Conservation (phyloP, 2,329 filamentous ascomycete species). For the Diaporthe sp. region DNA sequence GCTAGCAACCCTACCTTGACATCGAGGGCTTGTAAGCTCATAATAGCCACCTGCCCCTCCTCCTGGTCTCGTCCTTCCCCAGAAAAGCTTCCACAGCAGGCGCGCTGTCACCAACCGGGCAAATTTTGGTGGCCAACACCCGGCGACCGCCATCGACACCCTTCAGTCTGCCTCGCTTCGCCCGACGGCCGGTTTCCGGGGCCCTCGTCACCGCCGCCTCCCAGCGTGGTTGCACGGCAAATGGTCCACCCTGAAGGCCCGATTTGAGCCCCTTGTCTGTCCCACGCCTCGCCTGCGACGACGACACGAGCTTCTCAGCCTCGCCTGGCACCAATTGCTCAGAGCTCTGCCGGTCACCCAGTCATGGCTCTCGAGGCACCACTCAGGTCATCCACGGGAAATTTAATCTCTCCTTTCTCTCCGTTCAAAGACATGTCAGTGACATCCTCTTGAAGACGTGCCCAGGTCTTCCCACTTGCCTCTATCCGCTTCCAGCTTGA, state of each 20-base stretch:
- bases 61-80: slow-evolving; percentile 26
- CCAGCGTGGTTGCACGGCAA: slow-evolving; percentile 36
- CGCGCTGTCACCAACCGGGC: slow-evolving; percentile 35
- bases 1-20: slow-evolving; percentile 40
- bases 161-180: slow-evolving; percentile 36
- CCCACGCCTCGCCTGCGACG: slow-evolving; percentile 2
- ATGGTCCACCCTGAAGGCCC: slow-evolving; percentile 21
- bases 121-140: slow-evolving; percentile 17
- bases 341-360: slow-evolving; percentile 36
- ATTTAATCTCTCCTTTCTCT: slow-evolving; percentile 67
- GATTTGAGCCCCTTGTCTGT: slow-evolving; percentile 16
- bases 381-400: slow-evolving; percentile 73
- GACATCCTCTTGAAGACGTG: neutral
- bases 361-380: slow-evolving; percentile 74
- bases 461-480: slow-evolving; percentile 59
- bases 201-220: slow-evolving; percentile 28
- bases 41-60: slow-evolving; percentile 42
- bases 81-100: slow-evolving; percentile 24
- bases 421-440: slow-evolving; percentile 69
- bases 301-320: slow-evolving; percentile 23
- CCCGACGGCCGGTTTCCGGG: slow-evolving; percentile 30
- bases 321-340: neutral
- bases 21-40: slow-evolving; percentile 31
- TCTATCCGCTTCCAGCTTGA: slow-evolving; percentile 61
- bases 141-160: slow-evolving; percentile 21